Evolutionary conservation across 2,329 filamentous ascomycete genomes (phyloP).

Genomic region (Nannizzia gypsea): DNA sequence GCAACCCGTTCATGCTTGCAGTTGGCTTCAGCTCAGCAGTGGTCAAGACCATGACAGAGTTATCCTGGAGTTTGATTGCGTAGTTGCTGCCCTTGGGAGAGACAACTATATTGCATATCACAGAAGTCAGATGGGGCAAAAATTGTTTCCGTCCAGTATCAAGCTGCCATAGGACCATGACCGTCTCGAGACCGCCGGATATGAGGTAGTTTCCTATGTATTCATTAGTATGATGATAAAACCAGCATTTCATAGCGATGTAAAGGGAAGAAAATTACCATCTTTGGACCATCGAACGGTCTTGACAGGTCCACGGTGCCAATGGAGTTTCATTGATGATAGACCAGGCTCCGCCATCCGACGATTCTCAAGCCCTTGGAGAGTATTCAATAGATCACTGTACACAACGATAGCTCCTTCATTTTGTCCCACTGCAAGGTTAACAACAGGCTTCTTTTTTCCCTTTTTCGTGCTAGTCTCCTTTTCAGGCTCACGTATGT

Average conservation of each 20-base stretch:
- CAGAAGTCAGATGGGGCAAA: conserved; percentile 78
- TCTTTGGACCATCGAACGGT: conserved; percentile 85
- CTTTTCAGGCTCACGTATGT: conserved; percentile 39
- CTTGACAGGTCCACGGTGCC: conserved; percentile 77
- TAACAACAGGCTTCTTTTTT: conserved; percentile 37
- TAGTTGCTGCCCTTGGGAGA: conserved; percentile 72
- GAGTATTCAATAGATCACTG: conserved; percentile 54
- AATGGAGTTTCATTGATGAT: conserved; percentile 62
- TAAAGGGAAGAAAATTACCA: conserved; percentile 41
- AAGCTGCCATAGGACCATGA: conserved; percentile 84
- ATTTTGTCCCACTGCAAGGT: conserved; percentile 65
- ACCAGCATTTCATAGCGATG: conserved; percentile 22
- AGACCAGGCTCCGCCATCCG: conserved; percentile 33
- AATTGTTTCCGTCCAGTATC: conserved; percentile 73
- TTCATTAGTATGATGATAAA: neutral
- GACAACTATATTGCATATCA: conserved; percentile 72
- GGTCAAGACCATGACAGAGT: conserved; percentile 80
- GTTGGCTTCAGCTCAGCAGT: conserved; percentile 80
- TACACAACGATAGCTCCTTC: conserved; percentile 73
- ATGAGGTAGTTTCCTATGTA: conserved; percentile 73
- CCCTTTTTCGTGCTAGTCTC: neutral
- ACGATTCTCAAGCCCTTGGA: conserved; percentile 37
- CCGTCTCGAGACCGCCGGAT: conserved; percentile 82
- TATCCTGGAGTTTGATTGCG: conserved; percentile 75
- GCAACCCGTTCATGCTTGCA: conserved; percentile 72